These are phyloP conservation scores for Mucor velutinosus DNA, from an alignment of 371 early-diverging fungal species.

Conservation along the genomic window DNA sequence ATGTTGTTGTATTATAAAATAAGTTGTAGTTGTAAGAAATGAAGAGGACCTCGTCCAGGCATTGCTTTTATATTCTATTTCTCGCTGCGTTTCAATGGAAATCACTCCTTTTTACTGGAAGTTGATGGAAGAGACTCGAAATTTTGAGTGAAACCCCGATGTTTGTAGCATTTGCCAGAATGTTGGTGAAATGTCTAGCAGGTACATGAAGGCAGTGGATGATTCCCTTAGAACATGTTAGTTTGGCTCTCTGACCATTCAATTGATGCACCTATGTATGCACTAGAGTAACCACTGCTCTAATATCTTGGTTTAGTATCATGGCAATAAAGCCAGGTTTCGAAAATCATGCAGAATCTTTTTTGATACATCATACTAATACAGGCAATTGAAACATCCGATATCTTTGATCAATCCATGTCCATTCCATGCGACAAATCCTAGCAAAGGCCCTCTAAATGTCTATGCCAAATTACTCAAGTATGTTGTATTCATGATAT, in stretches of 20 bases:
- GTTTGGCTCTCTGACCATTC: background rate
- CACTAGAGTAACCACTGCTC: no score
- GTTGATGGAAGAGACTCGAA: conserved; percentile 13
- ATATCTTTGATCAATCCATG: background rate
- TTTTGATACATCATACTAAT: background rate
- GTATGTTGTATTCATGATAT: background rate
- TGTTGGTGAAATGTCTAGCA: background rate
- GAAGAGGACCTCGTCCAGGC: background rate
- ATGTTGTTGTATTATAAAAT: conserved; percentile 8
- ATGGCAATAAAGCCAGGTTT: background rate
- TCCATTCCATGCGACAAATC: background rate
- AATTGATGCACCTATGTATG: no score
- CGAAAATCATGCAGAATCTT: background rate
- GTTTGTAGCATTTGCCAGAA: conserved; percentile 1
- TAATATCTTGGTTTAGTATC: no score
- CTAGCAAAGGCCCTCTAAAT: no score
- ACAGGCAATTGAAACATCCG: background rate
- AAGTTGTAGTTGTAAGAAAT: conserved; percentile 3
- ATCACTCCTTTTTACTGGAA: conserved; percentile 6
- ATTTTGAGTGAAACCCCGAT: background rate
- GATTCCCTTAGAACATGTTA: background rate
- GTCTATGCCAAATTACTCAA: background rate
- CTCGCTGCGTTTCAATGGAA: conserved; percentile 1
- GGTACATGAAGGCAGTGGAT: background rate
- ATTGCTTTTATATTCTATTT: conserved; percentile 4